Base-by-base conservation (phyloP, 345 rosid genomes). In the Dipteronia sinensis region DNA sequence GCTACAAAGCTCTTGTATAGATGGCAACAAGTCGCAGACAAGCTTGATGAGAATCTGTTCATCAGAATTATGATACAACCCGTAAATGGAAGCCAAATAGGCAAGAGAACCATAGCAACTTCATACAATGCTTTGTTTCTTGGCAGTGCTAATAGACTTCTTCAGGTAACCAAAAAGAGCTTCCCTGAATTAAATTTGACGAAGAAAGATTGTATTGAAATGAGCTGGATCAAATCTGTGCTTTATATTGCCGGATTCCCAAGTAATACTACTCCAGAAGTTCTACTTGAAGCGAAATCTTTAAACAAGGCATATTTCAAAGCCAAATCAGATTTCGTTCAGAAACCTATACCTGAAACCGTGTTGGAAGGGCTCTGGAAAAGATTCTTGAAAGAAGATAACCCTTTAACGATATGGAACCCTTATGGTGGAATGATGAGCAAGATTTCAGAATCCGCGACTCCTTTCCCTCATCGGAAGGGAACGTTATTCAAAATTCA, bases 141-240 rank as follows among this genome's bases (percentile, higher is more conserved):
- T 65, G 81, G 71, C 5, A 6, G 9, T 10, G 53, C 53, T 4
- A n/a, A 67, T 3, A 10, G 3, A 10, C 71, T 67, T 1, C 76
- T 85, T 27, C 23, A 67, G 11, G 72, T 82, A 10, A 80, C 80
- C 80, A 10, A 58, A 13, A 44, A 15, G 0, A 66, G 76, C 25
- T 85, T 85, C 64, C 88, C 88, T 5, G 81, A 85, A 70, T 31
- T 85, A 67, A 83, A 80, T 29, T 11, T 85, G 63, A 65, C 79
- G 0, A n/a, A 13, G 11, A 56, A 80, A 1, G 82, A 83, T 51
- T 85, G 88, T 38, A 53, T 10, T 17, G 88, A 85, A 73, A 83
- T 65, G 1, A 83, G 77, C 56, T 85, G 88, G 88, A 77, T 85
- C 2, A 72, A 76, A 63, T 76, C 9, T 69, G 83, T 69, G 58